Evolutionary conservation across 2,329 filamentous ascomycete species (phyloP).

Genomic region (Pseudopithomyces chartarum): DNA sequence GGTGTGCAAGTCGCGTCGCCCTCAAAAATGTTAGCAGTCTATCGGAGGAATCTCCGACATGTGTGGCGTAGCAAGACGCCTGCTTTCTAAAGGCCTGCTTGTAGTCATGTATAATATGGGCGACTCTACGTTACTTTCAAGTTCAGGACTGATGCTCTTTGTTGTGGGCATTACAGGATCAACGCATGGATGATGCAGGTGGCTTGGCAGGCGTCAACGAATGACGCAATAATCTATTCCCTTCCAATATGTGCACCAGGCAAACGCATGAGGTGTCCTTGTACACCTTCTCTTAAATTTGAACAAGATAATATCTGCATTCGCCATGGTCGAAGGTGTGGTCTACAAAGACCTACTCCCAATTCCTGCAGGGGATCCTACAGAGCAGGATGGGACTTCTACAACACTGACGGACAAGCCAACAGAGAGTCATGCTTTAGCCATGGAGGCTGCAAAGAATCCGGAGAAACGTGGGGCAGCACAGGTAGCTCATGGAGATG

Average conservation of each 20-base stretch:
- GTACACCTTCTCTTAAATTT: background rate
- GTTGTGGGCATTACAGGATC: background rate
- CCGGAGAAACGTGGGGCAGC: constrained; percentile 50
- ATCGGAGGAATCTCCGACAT: background rate
- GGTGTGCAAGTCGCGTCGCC: no score
- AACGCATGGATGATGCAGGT: constrained; percentile 10
- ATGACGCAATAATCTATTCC: constrained; percentile 11
- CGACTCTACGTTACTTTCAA: background rate
- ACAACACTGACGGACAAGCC: constrained; percentile 48
- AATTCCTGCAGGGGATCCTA: constrained; percentile 39
- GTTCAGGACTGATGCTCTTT: background rate
- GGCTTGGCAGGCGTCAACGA: constrained; percentile 13
- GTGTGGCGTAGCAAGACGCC: no score
- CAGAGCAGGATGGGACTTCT: constrained; percentile 30
- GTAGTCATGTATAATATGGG: no score
- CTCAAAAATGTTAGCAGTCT: no score
- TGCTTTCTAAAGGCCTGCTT: no score
- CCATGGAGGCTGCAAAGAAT: constrained; percentile 47
- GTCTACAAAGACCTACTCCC: constrained; percentile 45
- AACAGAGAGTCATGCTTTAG: constrained; percentile 55
- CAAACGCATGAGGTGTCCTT: background rate
- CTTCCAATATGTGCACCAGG: background rate
- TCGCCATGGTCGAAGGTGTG: constrained; percentile 36
- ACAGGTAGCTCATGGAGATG: constrained; percentile 50
- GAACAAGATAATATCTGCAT: background rate